Conservation (phyloP, 345 rosid species). For the Toxicodendron radicans region DNA sequence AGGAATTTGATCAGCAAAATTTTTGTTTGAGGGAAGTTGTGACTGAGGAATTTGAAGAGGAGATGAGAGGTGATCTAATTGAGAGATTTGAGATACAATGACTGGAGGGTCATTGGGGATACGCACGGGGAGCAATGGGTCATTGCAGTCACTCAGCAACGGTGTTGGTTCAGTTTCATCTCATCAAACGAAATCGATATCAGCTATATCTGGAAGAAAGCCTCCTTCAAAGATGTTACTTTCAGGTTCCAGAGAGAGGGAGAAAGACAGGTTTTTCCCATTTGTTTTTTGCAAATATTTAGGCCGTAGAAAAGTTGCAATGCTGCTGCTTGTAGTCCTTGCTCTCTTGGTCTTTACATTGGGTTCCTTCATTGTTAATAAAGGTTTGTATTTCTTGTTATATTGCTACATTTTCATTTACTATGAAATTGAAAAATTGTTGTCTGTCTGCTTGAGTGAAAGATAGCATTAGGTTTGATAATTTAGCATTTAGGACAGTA, state of each 20-base stretch:
- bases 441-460: background rate
- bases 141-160: conserved; percentile 33
- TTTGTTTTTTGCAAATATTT: conserved; percentile 54
- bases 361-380: conserved; percentile 63
- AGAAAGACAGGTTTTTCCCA: conserved; percentile 62
- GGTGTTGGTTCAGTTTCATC: conserved; percentile 1
- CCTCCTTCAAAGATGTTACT: conserved; percentile 45
- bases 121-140: conserved; percentile 66
- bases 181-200: conserved; percentile 20
- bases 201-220: conserved; percentile 35
- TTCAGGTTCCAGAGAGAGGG: conserved; percentile 69
- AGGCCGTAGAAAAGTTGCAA: conserved; percentile 59
- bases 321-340: conserved; percentile 63
- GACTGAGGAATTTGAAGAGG: conserved; percentile 26
- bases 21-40: conserved; percentile 11
- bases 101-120: conserved; percentile 69
- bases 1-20: conserved; percentile 12
- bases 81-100: conserved; percentile 63
- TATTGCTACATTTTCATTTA: background rate
- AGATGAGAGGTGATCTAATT: conserved; percentile 36
- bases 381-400: conserved; percentile 45
- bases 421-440: background rate
- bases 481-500: background rate
- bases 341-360: conserved; percentile 69
- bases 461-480: background rate